A percentile compares a stretch with the other conserved stretches of the same genome.
phyloP scores from a whole-genome alignment of 768 basidiomycete species.

The Auriscalpium vulgare region DNA sequence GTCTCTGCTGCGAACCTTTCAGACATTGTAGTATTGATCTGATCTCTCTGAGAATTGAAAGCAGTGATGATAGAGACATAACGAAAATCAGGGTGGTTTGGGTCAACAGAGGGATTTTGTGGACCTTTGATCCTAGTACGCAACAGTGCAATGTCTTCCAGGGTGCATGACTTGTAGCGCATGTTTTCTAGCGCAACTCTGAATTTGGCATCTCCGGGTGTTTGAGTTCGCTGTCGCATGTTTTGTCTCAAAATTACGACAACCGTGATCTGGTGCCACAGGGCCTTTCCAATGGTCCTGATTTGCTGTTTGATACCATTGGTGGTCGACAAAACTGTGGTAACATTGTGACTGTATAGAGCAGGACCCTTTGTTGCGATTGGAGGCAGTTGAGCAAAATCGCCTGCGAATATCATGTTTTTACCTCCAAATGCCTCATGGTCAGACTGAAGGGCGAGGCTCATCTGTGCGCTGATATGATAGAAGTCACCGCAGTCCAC shows the following conservation, averaged over 20 bases:
- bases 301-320: slow-evolving; percentile 2
- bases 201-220: slow-evolving; percentile 20
- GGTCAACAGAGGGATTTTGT: neutral
- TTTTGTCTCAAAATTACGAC: slow-evolving; percentile 16
- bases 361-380: slow-evolving; percentile 11
- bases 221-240: slow-evolving; percentile 10
- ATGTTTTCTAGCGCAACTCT: slow-evolving; percentile 27
- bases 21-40: slow-evolving; percentile 27
- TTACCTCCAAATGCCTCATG: slow-evolving; percentile 29
- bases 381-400: slow-evolving; percentile 37
- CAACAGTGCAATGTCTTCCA: slow-evolving; percentile 30
- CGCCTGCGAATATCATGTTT: slow-evolving; percentile 37
- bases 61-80: slow-evolving; percentile 32
- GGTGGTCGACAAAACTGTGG: neutral
- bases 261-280: slow-evolving; percentile 14
- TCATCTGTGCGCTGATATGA: slow-evolving; percentile 18
- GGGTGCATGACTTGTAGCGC: slow-evolving; percentile 33
- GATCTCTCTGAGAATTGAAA: slow-evolving; percentile 29
- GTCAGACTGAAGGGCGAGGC: slow-evolving; percentile 6
- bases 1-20: slow-evolving; percentile 26
- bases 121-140: slow-evolving; percentile 16
- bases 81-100: slow-evolving; percentile 19
- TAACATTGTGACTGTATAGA: slow-evolving; percentile 15
- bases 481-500: slow-evolving; percentile 23
- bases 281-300: slow-evolving; percentile 7